Evolutionary conservation across 208 protist genomes (phyloP), one percentile per base, ranked within the genome.

Genomic region (Borovskyia barvae): DNA sequence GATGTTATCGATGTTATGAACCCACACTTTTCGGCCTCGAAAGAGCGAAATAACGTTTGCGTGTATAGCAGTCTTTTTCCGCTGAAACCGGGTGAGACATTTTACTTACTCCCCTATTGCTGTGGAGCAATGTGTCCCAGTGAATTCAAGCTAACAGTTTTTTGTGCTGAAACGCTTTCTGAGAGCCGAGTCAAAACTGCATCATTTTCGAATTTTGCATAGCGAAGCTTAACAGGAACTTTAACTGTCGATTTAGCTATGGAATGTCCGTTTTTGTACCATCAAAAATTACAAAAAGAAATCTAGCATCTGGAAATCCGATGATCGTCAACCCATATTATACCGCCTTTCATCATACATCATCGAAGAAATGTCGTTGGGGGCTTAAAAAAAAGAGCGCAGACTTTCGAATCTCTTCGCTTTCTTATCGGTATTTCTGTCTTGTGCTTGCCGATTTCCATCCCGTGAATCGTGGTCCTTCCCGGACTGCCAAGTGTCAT

Each of bases 101-200:
- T 71, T 19, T 71, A 64, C 47, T 28, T 71, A 41, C 47, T 71
- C 12, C 64, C 64, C 9, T 71, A 47, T n/a, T 71, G 64, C 50
- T 53, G 45, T 24, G 64, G 64, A 28, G 30, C 1, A 0, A 47
- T 41, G 33, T 71, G 64, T 32, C 29, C 47, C 0, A 29, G 42
- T 40, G 30, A 19, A 9, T 71, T 53, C 47, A 49, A 63, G 22
- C 17, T 71, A 9, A 59, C 64, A 11, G 41, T 71, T 46, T 71
- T 56, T 32, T 57, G 39, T 17, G 35, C 50, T 2, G 9, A 24
- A 2, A 28, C 11, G 17, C 39, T 71, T 29, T 33, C 55, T 0
- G 42, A 47, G 39, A 46, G 37, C 12, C 9, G 53, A 14, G 43
- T 52, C 25, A 47, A 51, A 25, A 53, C 55, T 5, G 17, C 32